Conservation (phyloP, 139 green algal species). For the Chlamydomonas eustigma region DNA sequence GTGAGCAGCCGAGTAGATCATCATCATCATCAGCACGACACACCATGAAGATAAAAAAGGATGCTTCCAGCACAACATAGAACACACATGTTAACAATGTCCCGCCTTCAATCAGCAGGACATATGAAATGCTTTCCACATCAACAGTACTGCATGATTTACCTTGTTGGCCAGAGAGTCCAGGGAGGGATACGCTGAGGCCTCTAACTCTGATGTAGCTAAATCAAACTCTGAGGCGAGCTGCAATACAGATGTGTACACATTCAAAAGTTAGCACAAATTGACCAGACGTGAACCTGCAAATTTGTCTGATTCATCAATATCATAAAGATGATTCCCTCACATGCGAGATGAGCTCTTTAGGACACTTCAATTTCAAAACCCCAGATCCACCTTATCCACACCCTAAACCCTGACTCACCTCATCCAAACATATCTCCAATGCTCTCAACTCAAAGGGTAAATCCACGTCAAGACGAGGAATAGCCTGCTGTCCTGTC, state of each 20-base stretch:
- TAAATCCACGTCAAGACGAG: conserved; percentile 12
- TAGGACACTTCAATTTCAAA: too few relatives aligned
- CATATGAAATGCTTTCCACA: too few relatives aligned
- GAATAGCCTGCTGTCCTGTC: neutral
- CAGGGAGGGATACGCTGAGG: conserved; percentile 73
- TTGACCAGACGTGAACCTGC: too few relatives aligned
- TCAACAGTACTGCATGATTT: neutral
- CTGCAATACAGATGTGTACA: conserved; percentile 30
- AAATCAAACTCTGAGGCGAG: conserved; percentile 67
- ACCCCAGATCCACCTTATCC: too few relatives aligned
- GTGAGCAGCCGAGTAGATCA: neutral
- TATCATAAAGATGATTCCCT: too few relatives aligned
- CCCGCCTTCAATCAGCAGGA: too few relatives aligned
- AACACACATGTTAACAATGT: too few relatives aligned
- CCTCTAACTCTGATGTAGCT: conserved; percentile 76
- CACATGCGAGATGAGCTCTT: too few relatives aligned
- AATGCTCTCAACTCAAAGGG: conserved; percentile 38
- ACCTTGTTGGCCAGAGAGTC: conserved; percentile 80
- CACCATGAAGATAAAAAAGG: neutral
- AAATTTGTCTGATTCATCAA: too few relatives aligned
- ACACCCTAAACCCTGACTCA: too few relatives aligned
- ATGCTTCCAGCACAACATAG: too few relatives aligned
- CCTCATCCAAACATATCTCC: conserved; percentile 36
- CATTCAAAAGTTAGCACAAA: too few relatives aligned
- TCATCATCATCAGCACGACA: neutral